Evolutionary conservation across 177 flowering plant species (phyloP), one percentile per base, ranked within the genome.

Genomic region (Vitis hybrid): DNA sequence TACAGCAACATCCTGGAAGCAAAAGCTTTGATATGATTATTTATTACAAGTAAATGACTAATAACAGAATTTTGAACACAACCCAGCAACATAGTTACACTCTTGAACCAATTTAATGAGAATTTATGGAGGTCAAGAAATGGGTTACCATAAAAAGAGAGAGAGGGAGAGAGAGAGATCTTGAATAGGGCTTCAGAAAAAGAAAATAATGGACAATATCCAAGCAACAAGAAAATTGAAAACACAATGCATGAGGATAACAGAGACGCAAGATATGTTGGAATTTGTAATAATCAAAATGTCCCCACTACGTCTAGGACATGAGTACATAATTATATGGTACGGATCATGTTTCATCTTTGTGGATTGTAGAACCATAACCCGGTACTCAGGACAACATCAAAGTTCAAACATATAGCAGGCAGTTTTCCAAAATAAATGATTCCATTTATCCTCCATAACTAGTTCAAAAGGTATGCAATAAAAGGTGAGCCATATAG

Each of bases 1-100:
- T 79, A 96, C 98, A 66, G 99, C 99, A 75, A 96, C 99, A 74
- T 96, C 99, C 99, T 96, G 88, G 22, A 74, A 74, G 38, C 19
- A 51, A 62, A 20, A 47, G 33, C 49, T 17, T 65, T 68, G 19
- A 28, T 76, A 66, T 59, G 44, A 72, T 11, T 19, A 58, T 20
- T 63, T 65, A 55, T 31, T 55, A 53, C 20, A 67, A 28, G 31
- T 8, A 28, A 28, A 28, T 28, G 31, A 7, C 7, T 10, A 67
- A 5, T 17, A 55, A 67, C 60, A 33, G 18, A 67, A 55, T 55
- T 12, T 14, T 55, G 47, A 28, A 55, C 15, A 56, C 3, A 53
- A 31, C 49, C 19, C 15, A 66, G 8, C 69, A 28, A 20, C 19
- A 0, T 28, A 28, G 31, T 22, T n/a, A 28, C 22, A 9, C 11